Evolutionary conservation across 1,139 yeast genomes (phyloP).

Genomic region (Arxiozyma bovina): DNA sequence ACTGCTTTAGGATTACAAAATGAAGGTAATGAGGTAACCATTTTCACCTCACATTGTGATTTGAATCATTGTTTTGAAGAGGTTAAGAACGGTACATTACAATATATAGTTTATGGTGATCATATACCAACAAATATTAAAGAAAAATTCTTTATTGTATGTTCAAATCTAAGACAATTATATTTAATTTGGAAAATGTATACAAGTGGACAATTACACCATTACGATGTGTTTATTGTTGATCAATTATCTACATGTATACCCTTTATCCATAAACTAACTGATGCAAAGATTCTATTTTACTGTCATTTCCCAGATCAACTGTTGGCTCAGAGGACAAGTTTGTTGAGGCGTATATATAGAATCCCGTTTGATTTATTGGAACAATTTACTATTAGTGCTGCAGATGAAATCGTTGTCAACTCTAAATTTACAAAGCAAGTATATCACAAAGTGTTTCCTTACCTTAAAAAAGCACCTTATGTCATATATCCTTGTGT

Average conservation of each 20-base stretch:
- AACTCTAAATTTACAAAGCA: conserved; percentile 76
- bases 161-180: conserved; percentile 77
- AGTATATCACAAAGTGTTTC: conserved; percentile 60
- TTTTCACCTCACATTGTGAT: conserved; percentile 89
- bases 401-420: conserved; percentile 74
- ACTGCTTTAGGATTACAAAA: conserved; percentile 83
- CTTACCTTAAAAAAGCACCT: conserved; percentile 36
- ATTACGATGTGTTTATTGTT: conserved; percentile 66
- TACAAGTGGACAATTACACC: conserved; percentile 38
- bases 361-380: conserved; percentile 72
- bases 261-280: conserved; percentile 56
- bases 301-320: conserved; percentile 97
- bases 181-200: conserved; percentile 50
- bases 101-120: conserved; percentile 74
- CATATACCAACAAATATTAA: conserved; percentile 59
- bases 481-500: conserved; percentile 89
- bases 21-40: conserved; percentile 53
- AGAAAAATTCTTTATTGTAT: conserved; percentile 67
- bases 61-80: conserved; percentile 83
- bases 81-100: conserved; percentile 46
- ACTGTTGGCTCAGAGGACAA: conserved; percentile 52
- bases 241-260: conserved; percentile 85
- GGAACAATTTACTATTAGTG: conserved; percentile 73
- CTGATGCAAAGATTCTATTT: conserved; percentile 45
- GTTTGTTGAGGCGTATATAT: conserved; percentile 52